Evolutionary conservation across 1,284 basidiomycete species (phyloP), one percentile per base, ranked within the genome.

Genomic region (Ustilago vetiveriae): DNA sequence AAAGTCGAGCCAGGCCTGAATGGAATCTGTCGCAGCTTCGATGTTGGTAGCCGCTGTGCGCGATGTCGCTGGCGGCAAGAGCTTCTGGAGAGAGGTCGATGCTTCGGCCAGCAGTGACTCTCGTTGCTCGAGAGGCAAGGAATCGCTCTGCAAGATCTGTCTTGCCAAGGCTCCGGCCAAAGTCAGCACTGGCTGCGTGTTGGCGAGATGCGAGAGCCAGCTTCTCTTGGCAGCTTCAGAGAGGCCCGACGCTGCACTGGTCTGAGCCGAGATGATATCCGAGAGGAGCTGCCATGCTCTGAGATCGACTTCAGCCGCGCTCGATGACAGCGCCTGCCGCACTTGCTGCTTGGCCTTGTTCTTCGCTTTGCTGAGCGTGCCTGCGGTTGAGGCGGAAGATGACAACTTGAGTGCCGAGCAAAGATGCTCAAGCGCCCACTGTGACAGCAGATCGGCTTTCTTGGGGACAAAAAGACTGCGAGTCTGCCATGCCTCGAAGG

Each of bases 391-490:
- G 30, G 48, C 22, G 3, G 52, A 43, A 14, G 40, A 39, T 4
- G 55, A 43, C 17, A 47, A 21, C 11, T 38, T 32, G 6, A 68
- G 40, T 6, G 53, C 54, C 11, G 58, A 62, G 33, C 58, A 67
- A 7, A 77, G 43, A 21, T 59, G 21, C 26, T 75, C 70, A 22
- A 77, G 59, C 7, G 52, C 24, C 51, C 68, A 72, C n/a, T 73
- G 63, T 2, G 73, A 64, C 6, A 77, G 44, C 16, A 77, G 58
- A 19, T 75, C 70, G 3, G 60, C 69, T 22, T 75, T 77, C 39
- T 71, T 63, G 14, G 71, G 68, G 1, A 77, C 56, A 26, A 69
- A 72, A 29, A 77, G 46, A 21, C 14, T 19, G 11, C 43, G 8
- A 3, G 66, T 57, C 3, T 39, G 29, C 70, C 70, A 73, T 21